phyloP scores from a whole-genome alignment of 1,139 yeast genomes.

The Magnusiomyces sp. region DNA sequence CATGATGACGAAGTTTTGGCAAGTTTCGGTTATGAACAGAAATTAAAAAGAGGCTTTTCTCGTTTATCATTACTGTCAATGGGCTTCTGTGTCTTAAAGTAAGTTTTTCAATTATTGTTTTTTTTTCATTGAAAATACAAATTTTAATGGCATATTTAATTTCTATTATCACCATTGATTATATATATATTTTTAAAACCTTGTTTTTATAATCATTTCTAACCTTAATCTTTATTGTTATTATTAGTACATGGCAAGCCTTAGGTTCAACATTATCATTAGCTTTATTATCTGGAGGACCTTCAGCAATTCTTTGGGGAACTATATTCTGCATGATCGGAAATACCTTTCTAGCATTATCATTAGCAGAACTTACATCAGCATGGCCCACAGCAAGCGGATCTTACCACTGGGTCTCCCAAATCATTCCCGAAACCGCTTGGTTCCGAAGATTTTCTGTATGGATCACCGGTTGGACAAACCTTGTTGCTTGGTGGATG shows the following conservation, averaged over 20 bases:
- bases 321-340: constrained; percentile 14
- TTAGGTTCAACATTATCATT: constrained; percentile 15
- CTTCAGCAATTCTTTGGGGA: constrained; percentile 16
- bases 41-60: constrained; percentile 14
- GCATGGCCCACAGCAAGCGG: constrained; percentile 17
- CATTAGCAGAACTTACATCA: constrained; percentile 15
- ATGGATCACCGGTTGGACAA: constrained; percentile 16
- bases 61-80: constrained; percentile 15
- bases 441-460: constrained; percentile 7
- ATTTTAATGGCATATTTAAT: too few species aligned
- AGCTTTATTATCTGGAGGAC: constrained; percentile 13
- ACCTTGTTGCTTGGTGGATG: constrained; percentile 17
- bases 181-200: too few species aligned
- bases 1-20: constrained; percentile 11
- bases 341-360: constrained; percentile 11
- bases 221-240: too few species aligned
- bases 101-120: background rate
- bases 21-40: constrained; percentile 13
- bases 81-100: constrained; percentile 16
- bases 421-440: constrained; percentile 11
- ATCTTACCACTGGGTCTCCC: constrained; percentile 16
- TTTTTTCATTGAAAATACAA: too few species aligned
- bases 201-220: too few species aligned
- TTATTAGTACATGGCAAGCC: constrained; percentile 17
- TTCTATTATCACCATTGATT: too few species aligned